phyloP scores from a whole-genome alignment of 2,329 filamentous ascomycete species.

The Knufia petricola region DNA sequence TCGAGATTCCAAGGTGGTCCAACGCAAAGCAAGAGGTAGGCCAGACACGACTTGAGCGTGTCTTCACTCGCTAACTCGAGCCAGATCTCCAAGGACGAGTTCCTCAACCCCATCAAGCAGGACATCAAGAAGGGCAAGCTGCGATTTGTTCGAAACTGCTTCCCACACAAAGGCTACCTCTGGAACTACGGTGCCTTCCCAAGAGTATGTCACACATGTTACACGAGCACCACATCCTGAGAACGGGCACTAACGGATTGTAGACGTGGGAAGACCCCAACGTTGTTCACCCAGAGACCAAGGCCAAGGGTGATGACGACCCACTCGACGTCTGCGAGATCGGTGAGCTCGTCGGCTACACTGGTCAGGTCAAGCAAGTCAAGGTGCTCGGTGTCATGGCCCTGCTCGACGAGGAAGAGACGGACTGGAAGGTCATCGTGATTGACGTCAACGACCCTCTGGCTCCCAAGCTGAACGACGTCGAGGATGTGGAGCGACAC shows the following conservation, averaged over 20 bases:
- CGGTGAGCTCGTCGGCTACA: conserved; percentile 91
- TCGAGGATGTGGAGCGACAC: conserved; percentile 98
- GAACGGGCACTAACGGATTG: conserved; percentile 1
- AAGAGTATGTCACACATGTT: conserved; percentile 57
- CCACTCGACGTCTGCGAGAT: conserved; percentile 99
- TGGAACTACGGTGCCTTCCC: conserved; percentile 99
- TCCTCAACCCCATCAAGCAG: conserved; percentile 98
- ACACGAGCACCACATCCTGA: neutral
- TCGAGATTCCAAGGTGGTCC: conserved; percentile 99
- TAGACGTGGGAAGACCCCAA: conserved; percentile 99
- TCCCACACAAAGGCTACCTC: conserved; percentile 99
- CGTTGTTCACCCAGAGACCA: conserved; percentile 91
- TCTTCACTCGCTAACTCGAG: conserved; percentile 7
- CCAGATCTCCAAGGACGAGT: conserved; percentile 97
- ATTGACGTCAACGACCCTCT: conserved; percentile 93
- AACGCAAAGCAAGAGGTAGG: conserved; percentile 98
- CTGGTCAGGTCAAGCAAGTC: conserved; percentile 97
- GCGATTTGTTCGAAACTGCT: conserved; percentile 98
- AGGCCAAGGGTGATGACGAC: conserved; percentile 99
- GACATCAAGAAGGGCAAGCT: conserved; percentile 99
- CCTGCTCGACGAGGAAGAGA: conserved; percentile 97
- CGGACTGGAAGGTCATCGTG: conserved; percentile 99
- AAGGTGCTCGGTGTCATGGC: conserved; percentile 99
- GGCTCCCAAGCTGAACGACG: conserved; percentile 91
- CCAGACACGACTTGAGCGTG: conserved; percentile 21